Base-by-base conservation (phyloP, 2,329 filamentous ascomycete species). In the Pseudocercospora fuligena region DNA sequence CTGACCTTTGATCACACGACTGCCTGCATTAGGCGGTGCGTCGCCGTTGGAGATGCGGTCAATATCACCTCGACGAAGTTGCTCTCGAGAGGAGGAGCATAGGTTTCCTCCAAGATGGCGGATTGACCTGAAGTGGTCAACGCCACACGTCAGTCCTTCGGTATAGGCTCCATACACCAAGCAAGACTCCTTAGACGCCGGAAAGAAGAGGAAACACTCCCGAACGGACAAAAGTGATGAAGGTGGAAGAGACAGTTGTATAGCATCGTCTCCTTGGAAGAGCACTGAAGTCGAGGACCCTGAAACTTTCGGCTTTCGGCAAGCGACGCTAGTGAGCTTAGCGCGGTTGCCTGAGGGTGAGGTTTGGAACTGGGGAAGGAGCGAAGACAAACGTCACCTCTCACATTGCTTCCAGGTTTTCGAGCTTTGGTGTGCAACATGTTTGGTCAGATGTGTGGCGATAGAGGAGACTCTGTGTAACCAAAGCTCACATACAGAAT, bases 1-100 rank as follows among this genome's bases (percentile, higher is more conserved):
- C 56, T 58, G 19, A 58, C 56, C 56, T 58, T 16, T 21, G 56
- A 43, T 43, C 29, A 43, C 31, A 12, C 8, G 33, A 19, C 19
- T 19, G 8, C 29, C 9, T 40, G 56, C 56, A 40, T 58, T 43
- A 58, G 51, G 23, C 21, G 7, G n/a, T 58, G 56, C 31, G 56
- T 25, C 56, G n/a, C 31, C 56, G 56, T 56, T 27, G 31, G 19
- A 61, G 23, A 7, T 21, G 40, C 46, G 27, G 47, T 46, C 27
- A 33, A 29, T 27, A n/a, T 61, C 59, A 29, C 31, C 27, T 61
- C 59, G 59, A 61, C 46, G 25, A 61, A 51, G 59, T 33, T 49
- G 59, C 23, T 51, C 59, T 49, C 23, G 11, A 9, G 6, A 16
- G 59, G 59, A 61, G 59, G 46, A 47, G 59, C 40, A 51, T 53